A percentile compares a stretch with the other conserved stretches of the same genome.
These are phyloP conservation scores for Acrodontium crateriforme DNA, from an alignment of 2,329 filamentous ascomycete species.

Conservation along the genomic window DNA sequence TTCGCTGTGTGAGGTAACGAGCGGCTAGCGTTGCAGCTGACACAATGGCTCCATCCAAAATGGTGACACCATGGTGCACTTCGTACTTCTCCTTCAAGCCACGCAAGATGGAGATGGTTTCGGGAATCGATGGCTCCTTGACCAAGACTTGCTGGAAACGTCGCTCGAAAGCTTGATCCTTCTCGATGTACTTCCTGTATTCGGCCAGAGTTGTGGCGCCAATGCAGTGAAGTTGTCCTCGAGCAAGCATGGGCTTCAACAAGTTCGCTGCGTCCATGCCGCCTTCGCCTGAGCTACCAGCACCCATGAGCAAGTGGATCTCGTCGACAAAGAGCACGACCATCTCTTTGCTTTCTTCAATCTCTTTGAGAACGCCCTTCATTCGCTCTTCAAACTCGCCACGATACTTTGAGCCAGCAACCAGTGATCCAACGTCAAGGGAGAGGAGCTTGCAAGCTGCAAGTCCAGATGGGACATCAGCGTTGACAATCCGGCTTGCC, in stretches of 20 bases:
- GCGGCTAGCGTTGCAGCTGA: slow-evolving; percentile 82
- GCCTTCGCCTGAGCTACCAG: slow-evolving; percentile 83
- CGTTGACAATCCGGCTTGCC: slow-evolving; percentile 88
- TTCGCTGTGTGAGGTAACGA: slow-evolving; percentile 78
- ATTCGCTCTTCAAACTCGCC: slow-evolving; percentile 98
- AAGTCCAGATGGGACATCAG: slow-evolving; percentile 89
- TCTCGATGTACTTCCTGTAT: slow-evolving; percentile 98
- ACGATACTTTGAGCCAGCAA: slow-evolving; percentile 95
- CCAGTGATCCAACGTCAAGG: slow-evolving; percentile 84
- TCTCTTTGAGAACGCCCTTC: slow-evolving; percentile 98
- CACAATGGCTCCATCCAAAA: slow-evolving; percentile 86
- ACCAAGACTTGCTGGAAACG: slow-evolving; percentile 97
- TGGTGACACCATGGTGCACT: slow-evolving; percentile 94
- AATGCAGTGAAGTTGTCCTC: slow-evolving; percentile 94
- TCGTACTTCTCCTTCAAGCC: slow-evolving; percentile 97
- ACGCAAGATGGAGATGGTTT: slow-evolving; percentile 96
- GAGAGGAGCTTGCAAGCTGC: slow-evolving; percentile 89
- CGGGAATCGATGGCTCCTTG: slow-evolving; percentile 76
- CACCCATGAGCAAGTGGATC: slow-evolving; percentile 96
- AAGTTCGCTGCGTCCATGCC: slow-evolving; percentile 98
- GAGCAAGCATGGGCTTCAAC: slow-evolving; percentile 93
- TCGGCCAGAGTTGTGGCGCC: slow-evolving; percentile 90
- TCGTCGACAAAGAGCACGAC: slow-evolving; percentile 98
- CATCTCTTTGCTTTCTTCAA: slow-evolving; percentile 85
- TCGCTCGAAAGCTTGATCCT: slow-evolving; percentile 93